Conservation (phyloP, 306 rosid species). For the Fragaria ananassa region DNA sequence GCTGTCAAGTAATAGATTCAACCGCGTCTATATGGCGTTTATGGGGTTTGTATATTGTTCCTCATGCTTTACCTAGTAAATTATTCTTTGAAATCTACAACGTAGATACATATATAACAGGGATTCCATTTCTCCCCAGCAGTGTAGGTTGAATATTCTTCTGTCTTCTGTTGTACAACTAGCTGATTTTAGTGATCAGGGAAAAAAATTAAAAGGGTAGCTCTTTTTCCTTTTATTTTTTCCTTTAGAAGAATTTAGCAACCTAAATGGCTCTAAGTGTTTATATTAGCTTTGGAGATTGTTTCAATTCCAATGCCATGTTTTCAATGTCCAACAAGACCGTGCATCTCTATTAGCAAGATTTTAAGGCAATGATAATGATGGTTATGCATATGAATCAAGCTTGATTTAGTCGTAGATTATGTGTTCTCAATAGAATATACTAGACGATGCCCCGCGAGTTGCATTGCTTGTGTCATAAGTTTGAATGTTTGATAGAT, state of each 20-base stretch:
- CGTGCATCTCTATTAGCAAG: too few relatives aligned
- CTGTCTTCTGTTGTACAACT: conserved; percentile 29
- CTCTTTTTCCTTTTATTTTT: not conserved
- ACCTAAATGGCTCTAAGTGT: not conserved
- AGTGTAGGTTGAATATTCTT: conserved; percentile 20
- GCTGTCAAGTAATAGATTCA: not conserved
- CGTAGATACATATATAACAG: not conserved
- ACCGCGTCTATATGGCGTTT: not conserved
- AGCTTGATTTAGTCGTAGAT: too few relatives aligned
- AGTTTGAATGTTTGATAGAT: too few relatives aligned
- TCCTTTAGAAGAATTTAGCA: not conserved
- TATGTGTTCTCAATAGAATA: too few relatives aligned
- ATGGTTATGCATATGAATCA: too few relatives aligned
- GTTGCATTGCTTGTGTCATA: too few relatives aligned
- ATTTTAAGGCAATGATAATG: too few relatives aligned
- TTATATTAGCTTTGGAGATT: not conserved
- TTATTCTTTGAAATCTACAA: conserved; percentile 24
- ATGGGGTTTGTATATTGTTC: conserved; percentile 32
- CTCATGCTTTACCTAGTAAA: conserved; percentile 19
- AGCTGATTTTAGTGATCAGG: conserved; percentile 13
- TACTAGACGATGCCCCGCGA: too few relatives aligned
- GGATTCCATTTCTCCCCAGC: conserved; percentile 12
- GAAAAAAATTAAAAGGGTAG: conserved; percentile 13
- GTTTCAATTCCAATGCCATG: not conserved
- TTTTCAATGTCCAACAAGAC: too few relatives aligned